A percentile compares a stretch with the other conserved stretches of the same genome.
Conservation (phyloP, 2,329 filamentous ascomycete genomes). For the Penicillium sp. region DNA sequence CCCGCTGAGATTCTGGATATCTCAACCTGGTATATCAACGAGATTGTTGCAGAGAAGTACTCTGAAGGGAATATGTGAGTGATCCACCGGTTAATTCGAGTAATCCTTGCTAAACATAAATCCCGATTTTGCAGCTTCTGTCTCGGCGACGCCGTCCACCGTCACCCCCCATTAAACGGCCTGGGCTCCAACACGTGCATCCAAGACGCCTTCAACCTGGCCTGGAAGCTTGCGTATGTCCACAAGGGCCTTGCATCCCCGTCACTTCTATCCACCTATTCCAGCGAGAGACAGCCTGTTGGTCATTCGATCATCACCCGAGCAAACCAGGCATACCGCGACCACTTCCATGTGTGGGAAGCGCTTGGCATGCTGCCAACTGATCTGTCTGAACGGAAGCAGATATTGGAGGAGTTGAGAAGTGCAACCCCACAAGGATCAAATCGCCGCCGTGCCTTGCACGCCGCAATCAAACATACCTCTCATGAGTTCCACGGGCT, state of each 20-base stretch:
- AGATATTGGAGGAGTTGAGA: constrained; percentile 31
- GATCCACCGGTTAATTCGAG: neutral
- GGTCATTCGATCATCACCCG: constrained; percentile 50
- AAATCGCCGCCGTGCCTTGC: constrained; percentile 39
- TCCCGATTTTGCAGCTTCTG: constrained; percentile 42
- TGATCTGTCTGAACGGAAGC: neutral
- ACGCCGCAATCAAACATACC: constrained; percentile 43
- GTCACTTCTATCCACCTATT: constrained; percentile 45
- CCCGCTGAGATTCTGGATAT: constrained; percentile 52
- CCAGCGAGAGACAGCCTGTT: constrained; percentile 49
- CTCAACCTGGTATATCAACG: constrained; percentile 60
- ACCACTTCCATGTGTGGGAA: constrained; percentile 49
- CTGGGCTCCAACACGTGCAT: constrained; percentile 59
- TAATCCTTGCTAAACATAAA: neutral
- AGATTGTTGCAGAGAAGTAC: constrained; percentile 59
- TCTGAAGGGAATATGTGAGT: constrained; percentile 48
- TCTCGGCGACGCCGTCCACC: constrained; percentile 57
- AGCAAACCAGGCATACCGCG: constrained; percentile 56
- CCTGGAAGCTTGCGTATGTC: constrained; percentile 55
- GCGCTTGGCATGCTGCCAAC: constrained; percentile 47
- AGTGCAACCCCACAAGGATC: constrained; percentile 43
- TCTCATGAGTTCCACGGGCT: constrained; percentile 54
- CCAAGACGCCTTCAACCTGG: constrained; percentile 56
- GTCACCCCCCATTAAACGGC: constrained; percentile 57
- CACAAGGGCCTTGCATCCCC: constrained; percentile 30